Percentiles rank a stretch among this genome's conserved stretches.
Evolutionary conservation across 129 eudicot genomes (phyloP).

Genomic region (Deinandra increscens): DNA sequence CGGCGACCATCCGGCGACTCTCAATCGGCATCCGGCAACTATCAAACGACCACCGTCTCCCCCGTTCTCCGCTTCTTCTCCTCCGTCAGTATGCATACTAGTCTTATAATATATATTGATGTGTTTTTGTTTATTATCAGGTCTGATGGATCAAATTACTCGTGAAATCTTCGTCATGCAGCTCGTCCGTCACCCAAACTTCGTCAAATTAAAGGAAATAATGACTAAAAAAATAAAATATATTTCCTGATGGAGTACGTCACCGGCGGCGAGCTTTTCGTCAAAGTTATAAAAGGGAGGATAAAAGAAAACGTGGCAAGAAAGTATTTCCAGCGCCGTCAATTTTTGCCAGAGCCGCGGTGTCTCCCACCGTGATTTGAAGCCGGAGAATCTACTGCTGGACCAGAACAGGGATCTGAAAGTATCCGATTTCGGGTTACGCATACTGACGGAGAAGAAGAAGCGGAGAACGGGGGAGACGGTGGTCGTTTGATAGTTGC

Average conservation of each 20-base stretch:
- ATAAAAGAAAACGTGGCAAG: conserved; percentile 57
- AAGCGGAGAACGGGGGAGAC: no score
- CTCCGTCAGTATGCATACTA: no score
- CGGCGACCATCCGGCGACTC: no score
- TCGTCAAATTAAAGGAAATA: conserved; percentile 71
- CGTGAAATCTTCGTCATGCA: conserved; percentile 83
- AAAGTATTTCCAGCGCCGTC: conserved; percentile 83
- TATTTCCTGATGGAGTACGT: conserved; percentile 78
- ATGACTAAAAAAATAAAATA: conserved; percentile 56
- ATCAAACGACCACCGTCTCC: no score
- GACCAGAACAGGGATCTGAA: conserved; percentile 62
- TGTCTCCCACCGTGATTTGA: conserved; percentile 69
- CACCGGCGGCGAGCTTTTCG: conserved; percentile 84
- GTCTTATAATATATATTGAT: no score
- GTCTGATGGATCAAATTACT: conserved; percentile 65
- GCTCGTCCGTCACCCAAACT: conserved; percentile 75
- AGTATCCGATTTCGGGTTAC: conserved; percentile 76
- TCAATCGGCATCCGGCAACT: no score
- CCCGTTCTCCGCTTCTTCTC: no score
- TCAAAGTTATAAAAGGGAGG: conserved; percentile 57
- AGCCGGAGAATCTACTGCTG: conserved; percentile 72
- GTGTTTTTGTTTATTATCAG: not conserved
- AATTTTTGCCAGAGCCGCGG: conserved; percentile 84
- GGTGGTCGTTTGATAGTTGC: no score
- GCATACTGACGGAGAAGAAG: no score